These are phyloP conservation scores for Candida gorgasii DNA, from an alignment of 805 yeast species.

Conservation along the genomic window DNA sequence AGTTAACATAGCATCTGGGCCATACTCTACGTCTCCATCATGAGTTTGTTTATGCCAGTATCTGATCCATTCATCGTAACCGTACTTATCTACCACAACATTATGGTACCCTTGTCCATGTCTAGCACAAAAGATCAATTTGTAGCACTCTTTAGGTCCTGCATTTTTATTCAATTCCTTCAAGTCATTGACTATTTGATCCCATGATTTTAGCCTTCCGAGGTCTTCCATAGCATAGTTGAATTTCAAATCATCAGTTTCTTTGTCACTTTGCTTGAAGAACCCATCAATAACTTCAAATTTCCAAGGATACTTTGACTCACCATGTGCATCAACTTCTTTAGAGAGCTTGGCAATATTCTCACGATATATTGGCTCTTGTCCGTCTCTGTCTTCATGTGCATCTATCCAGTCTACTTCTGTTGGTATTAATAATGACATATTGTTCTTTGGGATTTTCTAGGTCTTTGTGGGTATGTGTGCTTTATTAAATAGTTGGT, in stretches of 20 bases:
- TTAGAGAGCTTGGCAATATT: conserved; percentile 11
- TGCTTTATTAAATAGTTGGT: no score
- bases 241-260: conserved; percentile 49
- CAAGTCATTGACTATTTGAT: conserved; percentile 30
- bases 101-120: conserved; percentile 76
- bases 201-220: conserved; percentile 48
- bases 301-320: conserved; percentile 38
- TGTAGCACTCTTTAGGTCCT: conserved; percentile 40
- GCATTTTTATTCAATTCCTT: conserved; percentile 36
- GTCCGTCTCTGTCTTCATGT: conserved; percentile 24
- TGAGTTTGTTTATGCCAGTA: conserved; percentile 55
- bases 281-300: conserved; percentile 52
- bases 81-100: conserved; percentile 53
- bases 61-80: conserved; percentile 55
- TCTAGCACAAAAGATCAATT: conserved; percentile 56
- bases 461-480: no score
- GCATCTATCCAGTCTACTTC: conserved; percentile 34
- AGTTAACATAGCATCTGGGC: conserved; percentile 63
- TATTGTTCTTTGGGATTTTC: not conserved
- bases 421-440: conserved; percentile 32
- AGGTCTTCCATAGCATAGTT: conserved; percentile 43
- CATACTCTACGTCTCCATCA: conserved; percentile 57
- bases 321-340: conserved; percentile 19
- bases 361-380: conserved; percentile 17
- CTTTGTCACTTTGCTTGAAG: conserved; percentile 48